Conservation (phyloP, 2,329 filamentous ascomycete genomes). For the Teratosphaeria gauchensis region DNA sequence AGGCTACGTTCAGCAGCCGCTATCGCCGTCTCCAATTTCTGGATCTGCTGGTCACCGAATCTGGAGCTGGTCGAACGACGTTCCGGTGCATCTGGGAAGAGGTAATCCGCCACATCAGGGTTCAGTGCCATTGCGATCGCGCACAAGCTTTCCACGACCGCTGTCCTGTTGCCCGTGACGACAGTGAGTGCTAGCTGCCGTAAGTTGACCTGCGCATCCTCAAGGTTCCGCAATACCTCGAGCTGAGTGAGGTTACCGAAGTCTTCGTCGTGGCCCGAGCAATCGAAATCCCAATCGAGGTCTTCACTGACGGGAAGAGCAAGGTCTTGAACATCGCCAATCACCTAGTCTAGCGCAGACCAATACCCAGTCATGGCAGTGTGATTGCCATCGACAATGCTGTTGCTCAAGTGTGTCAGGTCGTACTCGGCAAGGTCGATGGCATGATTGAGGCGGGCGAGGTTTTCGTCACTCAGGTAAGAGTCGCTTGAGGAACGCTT, state of each 20-base stretch:
- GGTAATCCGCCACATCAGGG: neutral
- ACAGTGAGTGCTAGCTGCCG: neutral
- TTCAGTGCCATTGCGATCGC: neutral
- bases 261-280: neutral
- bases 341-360: neutral
- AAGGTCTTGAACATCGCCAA: neutral
- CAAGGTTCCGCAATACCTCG: neutral
- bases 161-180: neutral
- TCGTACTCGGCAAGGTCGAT: neutral
- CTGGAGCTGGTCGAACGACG: neutral
- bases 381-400: neutral
- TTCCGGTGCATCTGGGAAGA: neutral
- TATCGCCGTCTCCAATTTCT: neutral
- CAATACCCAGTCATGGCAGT: neutral
- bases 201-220: neutral
- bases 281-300: neutral
- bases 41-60: neutral
- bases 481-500: neutral
- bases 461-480: neutral
- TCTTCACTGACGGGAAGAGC: neutral
- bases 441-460: neutral
- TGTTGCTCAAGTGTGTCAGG: neutral
- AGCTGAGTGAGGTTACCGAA: neutral
- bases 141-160: neutral
- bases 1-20: neutral